These are phyloP conservation scores for Botrytis hyacinthi DNA, from an alignment of 2,329 filamentous ascomycete species.

Conservation along the genomic window DNA sequence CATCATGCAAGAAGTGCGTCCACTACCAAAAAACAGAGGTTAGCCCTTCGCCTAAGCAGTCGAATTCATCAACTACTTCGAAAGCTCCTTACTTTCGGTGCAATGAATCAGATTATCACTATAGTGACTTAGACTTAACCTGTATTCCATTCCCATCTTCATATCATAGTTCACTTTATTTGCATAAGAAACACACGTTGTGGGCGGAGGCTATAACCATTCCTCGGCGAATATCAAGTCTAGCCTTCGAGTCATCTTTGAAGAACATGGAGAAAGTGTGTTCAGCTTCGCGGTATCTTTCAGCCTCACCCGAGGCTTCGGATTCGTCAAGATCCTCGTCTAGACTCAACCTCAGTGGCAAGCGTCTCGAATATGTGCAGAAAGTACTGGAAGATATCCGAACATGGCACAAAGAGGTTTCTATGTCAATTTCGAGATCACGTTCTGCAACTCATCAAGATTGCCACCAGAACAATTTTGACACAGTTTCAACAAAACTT, in stretches of 20 bases:
- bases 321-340: background rate
- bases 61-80: background rate
- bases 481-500: background rate
- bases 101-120: background rate
- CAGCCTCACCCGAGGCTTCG: background rate
- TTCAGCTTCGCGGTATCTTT: no score
- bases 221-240: conserved; percentile 15
- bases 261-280: background rate
- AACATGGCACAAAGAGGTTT: conserved; percentile 16
- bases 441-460: background rate
- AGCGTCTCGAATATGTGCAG: conserved; percentile 17
- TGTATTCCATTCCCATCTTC: background rate
- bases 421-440: conserved; percentile 14
- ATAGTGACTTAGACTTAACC: background rate
- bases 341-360: background rate
- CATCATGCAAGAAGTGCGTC: background rate
- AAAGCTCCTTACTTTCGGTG: background rate
- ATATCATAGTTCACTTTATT: conserved; percentile 6
- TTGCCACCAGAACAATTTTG: background rate
- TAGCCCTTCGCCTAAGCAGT: background rate
- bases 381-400: conserved; percentile 19
- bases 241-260: background rate
- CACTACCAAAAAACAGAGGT: background rate
- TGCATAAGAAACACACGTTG: background rate
- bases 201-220: background rate